Evolutionary conservation across 73 alveolate genomes (phyloP), one percentile per base, ranked within the genome.

Genomic region (Breviolum minutum): DNA sequence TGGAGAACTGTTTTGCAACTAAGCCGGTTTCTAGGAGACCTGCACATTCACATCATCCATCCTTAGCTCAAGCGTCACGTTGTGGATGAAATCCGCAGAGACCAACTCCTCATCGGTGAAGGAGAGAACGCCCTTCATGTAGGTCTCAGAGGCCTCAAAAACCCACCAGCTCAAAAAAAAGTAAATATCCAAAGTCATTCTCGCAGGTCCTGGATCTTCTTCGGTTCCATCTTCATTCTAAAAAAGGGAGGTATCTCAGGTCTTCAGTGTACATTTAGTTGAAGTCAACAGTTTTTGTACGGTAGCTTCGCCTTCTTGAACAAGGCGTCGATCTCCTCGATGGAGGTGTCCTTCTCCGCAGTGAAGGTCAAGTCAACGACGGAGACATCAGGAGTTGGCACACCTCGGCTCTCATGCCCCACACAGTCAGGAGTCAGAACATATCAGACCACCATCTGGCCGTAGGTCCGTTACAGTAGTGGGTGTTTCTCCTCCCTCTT

Each of bases 331-430:
- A 60, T 85, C 79, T 85, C 94, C 79, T 85, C 99, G 99, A 32
- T 99, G 80, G 93, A 99, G 99, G 54, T 95, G 99, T 85, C 63
- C 97, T 99, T 99, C 95, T 93, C 95, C 76, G 99, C 99, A 87
- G 99, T 99, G 99, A 95, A 99, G 27, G 99, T 99, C 80, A 99
- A 99, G 97, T 99, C 99, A 95, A 99, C 99, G 66, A 99, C 99
- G 80, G 99, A 99, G 91, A 99, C 99, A 81, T 99, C 99, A 69
- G 99, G 95, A 63, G 99, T 99, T 83, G 99, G 99, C 71, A 99
- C 99, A 3, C 54, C 54, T 40, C 54, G 54, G 54, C 54, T 40
- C 54, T 40, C 54, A 40, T 40, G 54, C 54, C 54, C 54, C 0
- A 40, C 54, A 3, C 54, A 3, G 54, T 40, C 54, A 40, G n/a